A percentile compares a stretch with the other conserved stretches of the same genome.
Evolutionary conservation across 2,329 filamentous ascomycete species (phyloP).

Genomic region (Elsinoe necatrix): DNA sequence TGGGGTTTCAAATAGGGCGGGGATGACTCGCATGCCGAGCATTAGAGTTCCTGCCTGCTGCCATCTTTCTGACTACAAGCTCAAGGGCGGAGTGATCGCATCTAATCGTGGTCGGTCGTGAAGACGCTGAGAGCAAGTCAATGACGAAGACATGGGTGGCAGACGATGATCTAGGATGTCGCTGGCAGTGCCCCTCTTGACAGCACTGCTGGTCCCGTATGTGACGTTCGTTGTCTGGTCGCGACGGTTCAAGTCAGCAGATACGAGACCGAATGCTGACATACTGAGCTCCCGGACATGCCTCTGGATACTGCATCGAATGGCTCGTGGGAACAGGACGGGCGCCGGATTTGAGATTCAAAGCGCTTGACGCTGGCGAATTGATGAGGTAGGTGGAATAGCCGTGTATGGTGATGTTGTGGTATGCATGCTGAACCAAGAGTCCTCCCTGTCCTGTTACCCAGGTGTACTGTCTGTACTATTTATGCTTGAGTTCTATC

Average conservation of each 20-base stretch:
- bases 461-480: too few species aligned
- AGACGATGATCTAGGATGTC: background rate
- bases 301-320: constrained; percentile 55
- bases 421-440: too few species aligned
- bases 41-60: background rate
- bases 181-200: background rate
- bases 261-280: background rate
- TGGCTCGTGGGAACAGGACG: constrained; percentile 49
- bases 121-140: background rate
- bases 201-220: background rate
- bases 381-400: background rate
- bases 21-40: background rate
- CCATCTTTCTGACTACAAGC: background rate
- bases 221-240: background rate
- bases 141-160: background rate
- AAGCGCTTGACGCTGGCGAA: background rate
- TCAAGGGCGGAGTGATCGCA: background rate
- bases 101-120: background rate
- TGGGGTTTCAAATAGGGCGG: background rate
- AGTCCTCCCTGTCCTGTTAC: too few species aligned
- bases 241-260: background rate
- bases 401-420: background rate
- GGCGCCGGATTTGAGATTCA: background rate
- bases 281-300: background rate
- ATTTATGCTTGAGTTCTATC: background rate